Conservation (phyloP, 352 stramenopile species). For the Nothophytophthora sp. region DNA sequence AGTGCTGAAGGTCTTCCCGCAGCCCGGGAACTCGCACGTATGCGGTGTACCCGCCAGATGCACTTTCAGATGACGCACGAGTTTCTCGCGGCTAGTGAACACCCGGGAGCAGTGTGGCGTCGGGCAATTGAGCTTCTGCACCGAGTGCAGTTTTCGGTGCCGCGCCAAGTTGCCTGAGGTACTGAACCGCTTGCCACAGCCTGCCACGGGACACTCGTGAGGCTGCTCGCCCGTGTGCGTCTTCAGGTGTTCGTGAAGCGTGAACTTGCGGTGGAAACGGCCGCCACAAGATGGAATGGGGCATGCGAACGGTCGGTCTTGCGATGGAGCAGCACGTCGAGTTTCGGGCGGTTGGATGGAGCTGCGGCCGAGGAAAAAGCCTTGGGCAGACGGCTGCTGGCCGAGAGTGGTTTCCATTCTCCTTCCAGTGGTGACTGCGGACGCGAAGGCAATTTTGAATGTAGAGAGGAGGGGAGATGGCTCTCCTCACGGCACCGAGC, state of each 20-base stretch:
- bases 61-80: conserved; percentile 50
- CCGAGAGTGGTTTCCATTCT: conserved; percentile 25
- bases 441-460: too few species aligned
- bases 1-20: conserved; percentile 61
- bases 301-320: conserved; percentile 50
- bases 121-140: conserved; percentile 49
- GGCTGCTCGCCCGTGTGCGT: conserved; percentile 81
- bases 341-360: conserved; percentile 10
- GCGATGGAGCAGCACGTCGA: conserved; percentile 21
- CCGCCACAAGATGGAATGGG: conserved; percentile 45
- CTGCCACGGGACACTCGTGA: conserved; percentile 48
- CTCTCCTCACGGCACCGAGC: conserved; percentile 30
- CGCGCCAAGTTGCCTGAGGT: conserved; percentile 75
- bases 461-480: conserved; percentile 22
- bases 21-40: conserved; percentile 49
- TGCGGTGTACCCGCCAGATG: conserved; percentile 51
- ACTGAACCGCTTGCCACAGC: conserved; percentile 70
- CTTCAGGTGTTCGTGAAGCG: conserved; percentile 74
- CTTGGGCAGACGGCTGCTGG: conserved; percentile 11
- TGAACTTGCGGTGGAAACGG: conserved; percentile 74
- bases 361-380: conserved; percentile 10
- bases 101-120: conserved; percentile 44
- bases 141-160: conserved; percentile 59
- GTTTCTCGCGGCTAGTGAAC: conserved; percentile 54
- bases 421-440: too few species aligned